Evolutionary conservation across 345 rosid genomes (phyloP), one percentile per base, ranked within the genome.

Genomic region (Mallotus nudiflorus): DNA sequence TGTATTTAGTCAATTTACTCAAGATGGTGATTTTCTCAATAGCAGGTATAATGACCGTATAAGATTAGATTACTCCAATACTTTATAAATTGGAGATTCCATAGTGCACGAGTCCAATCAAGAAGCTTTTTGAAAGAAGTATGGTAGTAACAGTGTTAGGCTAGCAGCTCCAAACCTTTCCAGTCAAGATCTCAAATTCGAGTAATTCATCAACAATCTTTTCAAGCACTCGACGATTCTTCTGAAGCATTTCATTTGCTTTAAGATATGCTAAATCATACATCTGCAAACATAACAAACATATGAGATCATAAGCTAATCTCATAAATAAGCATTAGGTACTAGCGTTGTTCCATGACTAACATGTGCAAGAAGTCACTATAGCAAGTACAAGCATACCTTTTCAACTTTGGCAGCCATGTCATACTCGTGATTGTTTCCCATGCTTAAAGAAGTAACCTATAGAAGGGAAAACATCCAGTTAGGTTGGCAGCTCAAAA

Each of bases 391-490:
- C 24, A 77, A 28, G 65, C 68, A 16, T 81, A 82, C 98, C 96
- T 89, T 85, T 84, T 89, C 96, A 68, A 91, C 96, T 85, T 91
- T 93, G 75, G 84, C 72, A 25, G 98, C 98, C 85, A 91, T 86
- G 77, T 88, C 98, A 72, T 82, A 84, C 77, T 93, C 93, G 63
- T 91, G 86, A 74, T 82, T 81, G 80, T 85, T 86, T 56, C 98
- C 98, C 93, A 89, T 84, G 81, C 97, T 91, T 81, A 93, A 77
- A 78, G 93, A 87, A 54, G 87, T 84, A 73, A 68, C 83, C 98
- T 91, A 75, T 75, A 68, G 66, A 64, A 71, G 66, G 68, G 16
- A 58, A 70, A 48, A 66, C 31, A 58, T 63, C 57, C 66, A 50
- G 51, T 42, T 15, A 39, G 14, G 33, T 14, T 67, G 62, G 25